Conservation (phyloP, 2,329 filamentous ascomycete genomes). For the Phoma sp. region DNA sequence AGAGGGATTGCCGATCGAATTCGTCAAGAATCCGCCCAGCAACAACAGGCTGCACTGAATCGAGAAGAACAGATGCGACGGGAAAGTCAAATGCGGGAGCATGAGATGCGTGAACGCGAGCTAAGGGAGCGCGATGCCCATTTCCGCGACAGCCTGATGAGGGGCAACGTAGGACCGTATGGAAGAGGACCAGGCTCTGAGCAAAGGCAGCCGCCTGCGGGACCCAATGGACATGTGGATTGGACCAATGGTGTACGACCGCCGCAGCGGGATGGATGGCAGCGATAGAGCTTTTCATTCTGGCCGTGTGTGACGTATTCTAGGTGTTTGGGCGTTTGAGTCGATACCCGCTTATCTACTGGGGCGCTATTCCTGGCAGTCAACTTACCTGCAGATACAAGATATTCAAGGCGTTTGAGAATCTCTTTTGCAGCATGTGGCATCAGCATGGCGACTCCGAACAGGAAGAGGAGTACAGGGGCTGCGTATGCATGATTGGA, state of each 20-base stretch:
- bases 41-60: constrained; percentile 31
- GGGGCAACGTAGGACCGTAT: constrained; percentile 26
- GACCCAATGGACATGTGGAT: constrained; percentile 25
- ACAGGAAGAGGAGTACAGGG: not conserved
- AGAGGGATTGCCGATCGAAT: constrained; percentile 37
- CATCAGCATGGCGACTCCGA: constrained; percentile 6
- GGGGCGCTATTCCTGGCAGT: not conserved
- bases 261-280: constrained; percentile 27
- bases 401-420: constrained; percentile 1
- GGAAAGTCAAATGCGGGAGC: constrained; percentile 29
- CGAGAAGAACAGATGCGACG: constrained; percentile 33
- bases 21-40: constrained; percentile 39
- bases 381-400: not conserved
- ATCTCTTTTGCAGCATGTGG: constrained; percentile 13
- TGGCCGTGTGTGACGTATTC: not conserved
- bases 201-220: constrained; percentile 19
- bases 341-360: not conserved
- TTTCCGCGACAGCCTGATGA: constrained; percentile 29
- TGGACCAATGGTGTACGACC: constrained; percentile 30
- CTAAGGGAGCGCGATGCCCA: constrained; percentile 27
- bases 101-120: constrained; percentile 32
- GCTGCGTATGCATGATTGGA: not conserved
- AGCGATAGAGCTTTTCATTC: constrained; percentile 4
- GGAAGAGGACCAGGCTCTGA: constrained; percentile 19
- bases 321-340: not conserved